A percentile compares a stretch with the other conserved stretches of the same genome.
Conservation (phyloP, 192 early-diverging fungal species). For the Gaertneriomyces sp. region DNA sequence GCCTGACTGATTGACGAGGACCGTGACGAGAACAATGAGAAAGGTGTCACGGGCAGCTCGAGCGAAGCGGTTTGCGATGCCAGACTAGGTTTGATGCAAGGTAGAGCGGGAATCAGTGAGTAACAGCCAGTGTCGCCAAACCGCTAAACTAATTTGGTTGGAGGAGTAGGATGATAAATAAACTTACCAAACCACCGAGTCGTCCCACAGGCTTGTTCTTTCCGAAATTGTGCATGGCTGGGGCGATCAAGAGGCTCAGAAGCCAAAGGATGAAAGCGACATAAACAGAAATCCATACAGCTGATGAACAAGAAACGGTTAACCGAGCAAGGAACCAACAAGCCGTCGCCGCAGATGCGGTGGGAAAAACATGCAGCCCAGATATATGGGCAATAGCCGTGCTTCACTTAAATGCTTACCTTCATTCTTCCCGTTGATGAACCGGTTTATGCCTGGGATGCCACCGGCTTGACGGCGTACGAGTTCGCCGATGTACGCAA, state of each 20-base stretch:
- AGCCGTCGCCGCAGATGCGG: no score
- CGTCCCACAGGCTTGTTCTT: background rate
- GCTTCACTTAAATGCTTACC: background rate
- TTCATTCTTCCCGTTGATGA: conserved; percentile 1
- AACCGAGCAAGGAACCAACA: background rate
- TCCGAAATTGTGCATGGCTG: conserved; percentile 3
- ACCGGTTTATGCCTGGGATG: conserved; percentile 1
- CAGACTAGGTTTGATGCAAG: background rate
- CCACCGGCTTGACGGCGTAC: conserved; percentile 7
- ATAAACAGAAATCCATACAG: conserved; percentile 22
- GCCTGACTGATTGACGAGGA: conserved; percentile 25
- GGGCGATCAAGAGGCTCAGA: conserved; percentile 13
- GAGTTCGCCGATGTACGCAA: background rate
- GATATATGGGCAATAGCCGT: background rate
- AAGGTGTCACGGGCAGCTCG: conserved; percentile 33
- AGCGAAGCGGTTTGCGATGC: conserved; percentile 16
- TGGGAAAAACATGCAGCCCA: no score
- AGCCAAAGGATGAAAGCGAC: conserved; percentile 17
- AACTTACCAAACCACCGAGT: conserved; percentile 9
- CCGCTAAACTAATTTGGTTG: no score
- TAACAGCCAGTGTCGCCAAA: no score
- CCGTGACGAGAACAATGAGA: conserved; percentile 28
- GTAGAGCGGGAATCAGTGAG: background rate
- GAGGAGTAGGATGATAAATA: no score
- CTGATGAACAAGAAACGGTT: background rate